phyloP scores from a whole-genome alignment of 176 grass and related monocot genomes.

The Ananas comosus region DNA sequence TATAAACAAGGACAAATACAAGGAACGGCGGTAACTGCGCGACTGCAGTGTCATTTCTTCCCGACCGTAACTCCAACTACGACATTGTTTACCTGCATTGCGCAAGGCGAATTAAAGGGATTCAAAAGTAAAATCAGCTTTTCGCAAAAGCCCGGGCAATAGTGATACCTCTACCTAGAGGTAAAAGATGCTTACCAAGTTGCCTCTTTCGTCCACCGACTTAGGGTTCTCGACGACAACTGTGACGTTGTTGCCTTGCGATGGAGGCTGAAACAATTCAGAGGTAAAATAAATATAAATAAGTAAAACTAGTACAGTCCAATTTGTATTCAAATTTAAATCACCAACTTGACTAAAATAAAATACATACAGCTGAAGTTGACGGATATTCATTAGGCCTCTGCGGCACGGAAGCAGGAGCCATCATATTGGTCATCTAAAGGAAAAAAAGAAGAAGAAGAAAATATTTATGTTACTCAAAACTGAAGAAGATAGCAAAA shows the following conservation, averaged over 20 bases:
- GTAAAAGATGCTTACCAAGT: constrained; percentile 52
- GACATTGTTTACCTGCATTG: constrained; percentile 76
- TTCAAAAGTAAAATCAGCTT: neutral
- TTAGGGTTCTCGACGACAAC: constrained; percentile 96
- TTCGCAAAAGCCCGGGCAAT: neutral
- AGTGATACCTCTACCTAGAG: neutral
- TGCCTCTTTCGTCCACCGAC: constrained; percentile 83
- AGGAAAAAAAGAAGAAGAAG: neutral
- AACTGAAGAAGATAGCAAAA: neutral
- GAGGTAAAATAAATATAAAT: constrained; percentile 18
- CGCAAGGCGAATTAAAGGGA: neutral
- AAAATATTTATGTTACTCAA: neutral
- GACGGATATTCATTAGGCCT: constrained; percentile 43
- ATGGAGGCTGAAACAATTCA: constrained; percentile 36
- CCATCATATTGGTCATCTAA: constrained; percentile 1
- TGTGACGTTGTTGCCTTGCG: constrained; percentile 57
- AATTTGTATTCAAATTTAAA: too few relatives aligned
- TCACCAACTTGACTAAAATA: constrained; percentile 10
- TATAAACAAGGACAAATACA: constrained; percentile 22
- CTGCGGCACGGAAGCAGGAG: neutral
- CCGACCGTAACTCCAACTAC: constrained; percentile 80
- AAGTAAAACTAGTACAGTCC: neutral
- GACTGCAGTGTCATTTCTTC: constrained; percentile 39
- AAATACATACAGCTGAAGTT: constrained; percentile 58
- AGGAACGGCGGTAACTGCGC: neutral